Percentiles rank a stretch among this genome's conserved stretches.
Conservation (phyloP, 2,329 filamentous ascomycete species). For the Coniochaeta hoffmannii region DNA sequence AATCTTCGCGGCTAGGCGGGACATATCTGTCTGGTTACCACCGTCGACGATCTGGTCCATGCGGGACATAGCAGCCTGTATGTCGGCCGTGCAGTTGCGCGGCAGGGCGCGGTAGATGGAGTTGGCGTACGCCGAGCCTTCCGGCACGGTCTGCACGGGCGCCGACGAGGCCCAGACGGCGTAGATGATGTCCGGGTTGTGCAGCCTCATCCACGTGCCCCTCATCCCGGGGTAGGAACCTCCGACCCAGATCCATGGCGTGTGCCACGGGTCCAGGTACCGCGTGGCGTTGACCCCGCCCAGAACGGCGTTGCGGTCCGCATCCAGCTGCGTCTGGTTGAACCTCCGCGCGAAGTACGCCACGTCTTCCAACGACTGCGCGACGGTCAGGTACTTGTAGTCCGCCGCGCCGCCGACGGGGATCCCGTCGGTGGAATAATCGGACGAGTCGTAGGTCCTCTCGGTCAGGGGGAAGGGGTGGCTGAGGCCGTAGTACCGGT, state of each 20-base stretch:
- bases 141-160: slow-evolving; percentile 35
- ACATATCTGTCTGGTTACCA: background rate
- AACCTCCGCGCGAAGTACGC: slow-evolving; percentile 19
- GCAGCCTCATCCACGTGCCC: slow-evolving; percentile 37
- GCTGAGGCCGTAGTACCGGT: slow-evolving; percentile 19
- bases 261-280: slow-evolving; percentile 27
- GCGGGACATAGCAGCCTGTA: slow-evolving; percentile 5
- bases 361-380: slow-evolving; percentile 20
- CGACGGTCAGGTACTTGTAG: slow-evolving; percentile 17
- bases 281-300: slow-evolving; percentile 11
- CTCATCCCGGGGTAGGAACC: slow-evolving; percentile 44
- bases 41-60: slow-evolving; percentile 6
- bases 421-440: background rate
- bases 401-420: slow-evolving; percentile 2
- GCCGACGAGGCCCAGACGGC: slow-evolving; percentile 43
- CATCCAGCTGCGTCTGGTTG: slow-evolving; percentile 27
- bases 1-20: background rate
- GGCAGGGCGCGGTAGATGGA: slow-evolving; percentile 38
- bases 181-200: slow-evolving; percentile 40
- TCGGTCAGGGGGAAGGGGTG: slow-evolving; percentile 12
- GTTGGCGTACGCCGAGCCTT: slow-evolving; percentile 41
- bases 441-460: slow-evolving; percentile 4
- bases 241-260: slow-evolving; percentile 44
- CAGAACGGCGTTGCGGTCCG: slow-evolving; percentile 27
- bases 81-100: slow-evolving; percentile 10